These are phyloP conservation scores for Ammopiptanthus mongolicus DNA, from an alignment of 306 rosid species.

Conservation along the genomic window DNA sequence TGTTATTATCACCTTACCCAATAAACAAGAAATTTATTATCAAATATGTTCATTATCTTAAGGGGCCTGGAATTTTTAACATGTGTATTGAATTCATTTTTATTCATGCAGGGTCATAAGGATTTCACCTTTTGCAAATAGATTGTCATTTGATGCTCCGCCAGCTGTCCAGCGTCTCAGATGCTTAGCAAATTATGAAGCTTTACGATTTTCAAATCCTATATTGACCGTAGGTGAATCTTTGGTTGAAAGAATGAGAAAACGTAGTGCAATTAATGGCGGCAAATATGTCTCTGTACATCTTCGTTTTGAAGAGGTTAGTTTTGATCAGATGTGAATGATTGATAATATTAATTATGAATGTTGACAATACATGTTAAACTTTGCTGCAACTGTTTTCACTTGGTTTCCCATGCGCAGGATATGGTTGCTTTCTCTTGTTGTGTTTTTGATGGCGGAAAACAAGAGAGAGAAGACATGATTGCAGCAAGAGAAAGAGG, in stretches of 20 bases:
- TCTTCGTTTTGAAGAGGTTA: constrained; percentile 98
- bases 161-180: constrained; percentile 86
- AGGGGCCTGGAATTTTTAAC: neutral
- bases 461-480: constrained; percentile 75
- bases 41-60: constrained; percentile 3
- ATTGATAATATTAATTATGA: neutral
- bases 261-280: constrained; percentile 68
- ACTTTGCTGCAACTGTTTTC: constrained; percentile 20
- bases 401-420: constrained; percentile 38
- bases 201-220: constrained; percentile 71
- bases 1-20: neutral
- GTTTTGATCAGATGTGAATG: constrained; percentile 21
- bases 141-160: constrained; percentile 91
- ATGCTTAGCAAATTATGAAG: constrained; percentile 92
- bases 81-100: constrained; percentile 7
- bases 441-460: constrained; percentile 89
- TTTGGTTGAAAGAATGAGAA: constrained; percentile 82
- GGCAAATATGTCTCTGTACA: constrained; percentile 93
- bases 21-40: neutral
- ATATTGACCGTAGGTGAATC: constrained; percentile 66
- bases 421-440: constrained; percentile 99
- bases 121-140: constrained; percentile 96
- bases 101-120: constrained; percentile 71
- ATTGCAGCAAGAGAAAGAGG: constrained; percentile 95
- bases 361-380: constrained; percentile 1